Base-by-base conservation (phyloP, 2,329 filamentous ascomycete species). In the Cytospora piceicola region DNA sequence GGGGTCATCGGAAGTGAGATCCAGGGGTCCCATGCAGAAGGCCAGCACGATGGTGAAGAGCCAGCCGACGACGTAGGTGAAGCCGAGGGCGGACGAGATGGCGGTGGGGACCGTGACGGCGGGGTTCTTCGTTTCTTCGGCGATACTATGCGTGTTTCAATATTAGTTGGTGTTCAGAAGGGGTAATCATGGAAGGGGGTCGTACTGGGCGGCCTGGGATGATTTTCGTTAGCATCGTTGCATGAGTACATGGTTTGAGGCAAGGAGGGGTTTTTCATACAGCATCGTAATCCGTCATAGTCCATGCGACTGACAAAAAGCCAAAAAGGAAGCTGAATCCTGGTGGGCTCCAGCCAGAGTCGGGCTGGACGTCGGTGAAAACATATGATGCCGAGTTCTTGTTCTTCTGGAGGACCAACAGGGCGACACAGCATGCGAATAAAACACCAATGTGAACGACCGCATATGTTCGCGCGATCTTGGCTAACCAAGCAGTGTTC, bases 1-100 rank as follows among this genome's bases (percentile, higher is more conserved):
- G 0, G 78, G 76, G 70, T 85, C 78, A 15, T 60, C 59, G 3
- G 66, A 68, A 17, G 66, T 57, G 9, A 68, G 63, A 29, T 68
- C 66, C 14, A 66, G 59, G 6, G 66, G 66, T 34, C 83, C 84
- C 80, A 85, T 85, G 75, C 80, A 82, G 74, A 85, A 86, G 69
- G 79, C 82, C 20, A 87, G 79, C 14, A 86, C 83, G 64, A 87
- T 84, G 73, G 83, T 86, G 77, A 85, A 86, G 49, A 87, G 76
- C 72, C 80, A 87, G 53, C 85, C 85, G 46, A 77, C 80, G 34
- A 83, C 71, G 69, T 85, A 86, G 39, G 85, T 86, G 73, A 85
- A 84, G 20, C 79, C 75, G 75, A 87, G 83, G 49, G 84, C 84
- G 24, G 82, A 72, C 5, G 81, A 82, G 67, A 87, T 87, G 46